phyloP scores from a whole-genome alignment of 2,329 filamentous ascomycete genomes.

The Talaromyces sp. region DNA sequence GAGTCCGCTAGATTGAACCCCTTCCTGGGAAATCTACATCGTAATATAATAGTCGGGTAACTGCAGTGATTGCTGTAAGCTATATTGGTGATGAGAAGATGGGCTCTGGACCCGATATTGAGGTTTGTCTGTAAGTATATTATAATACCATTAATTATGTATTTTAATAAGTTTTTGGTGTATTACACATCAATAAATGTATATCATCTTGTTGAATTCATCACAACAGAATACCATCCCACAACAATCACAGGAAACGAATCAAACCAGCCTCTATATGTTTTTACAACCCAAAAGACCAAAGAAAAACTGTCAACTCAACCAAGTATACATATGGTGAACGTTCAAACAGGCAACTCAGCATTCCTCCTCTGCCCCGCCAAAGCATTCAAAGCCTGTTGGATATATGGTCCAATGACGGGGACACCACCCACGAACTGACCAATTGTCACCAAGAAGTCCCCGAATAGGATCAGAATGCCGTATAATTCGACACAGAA shows the following conservation, averaged over 20 bases:
- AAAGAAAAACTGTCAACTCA: not conserved
- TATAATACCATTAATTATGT: not conserved
- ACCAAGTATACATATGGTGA: not conserved
- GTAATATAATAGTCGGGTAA: too few species aligned
- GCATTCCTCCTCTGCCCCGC: slow-evolving; percentile 69
- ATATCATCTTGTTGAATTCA: not conserved
- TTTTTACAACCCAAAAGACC: not conserved
- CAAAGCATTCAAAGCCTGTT: slow-evolving; percentile 66
- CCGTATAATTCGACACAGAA: slow-evolving; percentile 91
- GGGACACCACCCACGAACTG: slow-evolving; percentile 82
- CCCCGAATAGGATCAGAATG: slow-evolving; percentile 88
- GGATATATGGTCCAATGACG: slow-evolving; percentile 82
- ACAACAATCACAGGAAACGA: not conserved
- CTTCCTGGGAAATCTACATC: too few species aligned
- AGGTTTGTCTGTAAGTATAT: too few species aligned
- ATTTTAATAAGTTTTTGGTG: not conserved
- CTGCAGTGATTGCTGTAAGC: too few species aligned
- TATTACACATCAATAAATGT: not conserved
- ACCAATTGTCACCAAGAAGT: slow-evolving; percentile 90
- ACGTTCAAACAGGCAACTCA: slow-evolving; percentile 53
- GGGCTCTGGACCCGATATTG: too few species aligned
- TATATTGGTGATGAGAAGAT: too few species aligned
- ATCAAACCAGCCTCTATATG: not conserved
- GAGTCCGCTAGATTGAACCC: too few species aligned
- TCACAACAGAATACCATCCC: not conserved